Evolutionary conservation across 768 basidiomycete genomes (phyloP).

Genomic region (Galerina marginata): DNA sequence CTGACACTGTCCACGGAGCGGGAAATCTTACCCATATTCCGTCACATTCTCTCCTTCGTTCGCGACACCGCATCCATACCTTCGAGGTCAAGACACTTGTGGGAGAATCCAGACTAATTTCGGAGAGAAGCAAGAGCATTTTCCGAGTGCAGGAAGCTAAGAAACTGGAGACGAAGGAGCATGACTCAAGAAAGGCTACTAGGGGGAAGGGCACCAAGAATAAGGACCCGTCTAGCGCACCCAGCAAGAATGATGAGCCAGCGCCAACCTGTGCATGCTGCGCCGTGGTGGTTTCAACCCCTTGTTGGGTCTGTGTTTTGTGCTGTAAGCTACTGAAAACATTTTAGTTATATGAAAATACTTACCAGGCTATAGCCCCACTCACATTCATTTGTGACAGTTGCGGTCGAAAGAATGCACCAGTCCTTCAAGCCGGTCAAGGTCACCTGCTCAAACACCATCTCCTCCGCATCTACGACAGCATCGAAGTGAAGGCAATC

Average conservation of each 20-base stretch:
- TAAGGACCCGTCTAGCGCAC: background rate
- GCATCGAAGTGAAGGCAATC: constrained; percentile 13
- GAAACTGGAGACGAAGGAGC: background rate
- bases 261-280: constrained; percentile 11
- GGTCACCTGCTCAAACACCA: constrained; percentile 8
- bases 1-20: background rate
- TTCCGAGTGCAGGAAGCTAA: constrained; percentile 9
- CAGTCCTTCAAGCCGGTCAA: background rate
- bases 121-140: constrained; percentile 15
- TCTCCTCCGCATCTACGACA: constrained; percentile 18
- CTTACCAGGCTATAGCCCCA: background rate
- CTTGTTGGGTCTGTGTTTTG: constrained; percentile 18
- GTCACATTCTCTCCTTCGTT: constrained; percentile 18
- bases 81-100: constrained; percentile 11
- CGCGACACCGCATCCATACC: constrained; percentile 1
- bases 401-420: constrained; percentile 5
- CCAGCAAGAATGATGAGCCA: background rate
- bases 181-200: background rate
- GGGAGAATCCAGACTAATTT: constrained; percentile 6
- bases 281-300: background rate
- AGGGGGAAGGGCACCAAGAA: constrained; percentile 5
- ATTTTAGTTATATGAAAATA: background rate
- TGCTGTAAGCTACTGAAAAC: constrained; percentile 9
- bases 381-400: constrained; percentile 9
- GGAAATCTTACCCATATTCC: background rate